Percentiles rank a stretch among this genome's conserved stretches.
These are phyloP conservation scores for Cryptococcus deneoformans DNA, from an alignment of 1,284 basidiomycete genomes.

Conservation along the genomic window DNA sequence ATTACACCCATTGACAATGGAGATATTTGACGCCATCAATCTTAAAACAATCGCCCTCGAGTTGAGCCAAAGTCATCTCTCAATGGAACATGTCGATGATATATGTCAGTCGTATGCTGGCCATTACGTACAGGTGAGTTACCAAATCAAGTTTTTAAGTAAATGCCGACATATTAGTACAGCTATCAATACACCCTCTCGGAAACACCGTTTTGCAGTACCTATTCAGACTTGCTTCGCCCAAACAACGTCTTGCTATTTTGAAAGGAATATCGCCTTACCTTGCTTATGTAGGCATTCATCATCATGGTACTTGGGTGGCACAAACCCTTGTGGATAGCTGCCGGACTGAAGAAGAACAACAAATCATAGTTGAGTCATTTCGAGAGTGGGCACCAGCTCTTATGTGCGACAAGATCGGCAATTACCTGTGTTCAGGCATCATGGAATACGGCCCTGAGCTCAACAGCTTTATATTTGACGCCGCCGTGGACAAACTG, in stretches of 20 bases:
- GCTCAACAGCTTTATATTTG: conserved; percentile 93
- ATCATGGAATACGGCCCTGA: conserved; percentile 88
- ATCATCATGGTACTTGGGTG: conserved; percentile 99
- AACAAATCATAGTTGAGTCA: conserved; percentile 77
- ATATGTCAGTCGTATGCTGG: conserved; percentile 51
- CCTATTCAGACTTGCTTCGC: conserved; percentile 86
- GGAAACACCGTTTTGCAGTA: conserved; percentile 98
- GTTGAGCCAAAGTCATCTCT: background rate
- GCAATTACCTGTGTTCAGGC: conserved; percentile 88
- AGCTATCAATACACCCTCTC: conserved; percentile 94
- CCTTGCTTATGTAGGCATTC: conserved; percentile 95
- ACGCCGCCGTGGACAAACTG: conserved; percentile 95
- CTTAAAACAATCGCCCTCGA: background rate
- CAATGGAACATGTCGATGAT: background rate
- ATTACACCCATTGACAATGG: background rate
- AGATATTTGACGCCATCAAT: background rate
- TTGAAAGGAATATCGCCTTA: conserved; percentile 90
- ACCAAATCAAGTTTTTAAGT: background rate
- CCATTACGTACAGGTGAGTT: conserved; percentile 51
- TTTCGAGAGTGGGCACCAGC: conserved; percentile 89
- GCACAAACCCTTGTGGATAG: conserved; percentile 99
- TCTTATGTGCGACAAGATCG: conserved; percentile 90
- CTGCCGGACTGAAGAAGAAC: conserved; percentile 82
- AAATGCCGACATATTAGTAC: conserved; percentile 27
- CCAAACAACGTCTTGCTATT: conserved; percentile 76